Base-by-base conservation (phyloP, 495 filamentous ascomycete species). In the Podospora bellae-mahoneyi region DNA sequence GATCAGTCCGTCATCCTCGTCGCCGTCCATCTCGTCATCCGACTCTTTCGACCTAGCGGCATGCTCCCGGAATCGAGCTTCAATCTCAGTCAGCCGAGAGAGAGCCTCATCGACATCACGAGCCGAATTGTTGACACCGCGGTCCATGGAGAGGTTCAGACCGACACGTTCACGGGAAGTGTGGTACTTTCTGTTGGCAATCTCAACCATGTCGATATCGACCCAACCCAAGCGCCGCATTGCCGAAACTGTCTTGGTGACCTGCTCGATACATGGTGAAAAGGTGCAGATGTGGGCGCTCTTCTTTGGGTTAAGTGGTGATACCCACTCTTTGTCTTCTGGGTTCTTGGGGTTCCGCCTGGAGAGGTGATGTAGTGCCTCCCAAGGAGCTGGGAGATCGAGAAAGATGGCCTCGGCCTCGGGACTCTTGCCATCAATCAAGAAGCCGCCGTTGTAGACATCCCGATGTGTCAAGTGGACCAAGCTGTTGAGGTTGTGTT, bases 211-310 rank as follows among this genome's bases (percentile, higher is more conserved):
- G 56, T 89, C 86, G 72, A 98, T 93, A 57, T 92, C 87, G n/a
- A 94, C 82, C 96, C 95, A 99, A 66, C 90, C 91, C 3, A 91
- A 80, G 32, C 88, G 83, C 55, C 93, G 90, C 74, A 99, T 84
- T 1, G 85, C 82, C 56, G 90, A 87, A 62, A 97, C 87, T 0
- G 96, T 97, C 53, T 87, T 85, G 34, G 90, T 90, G 9, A 94
- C 94, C 78, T 99, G 95, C 79, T 99, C 95, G 72, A 99, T 93
- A 77, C 95, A 99, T 0, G 95, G 95, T 7, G 90, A 93, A 81
- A 99, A 99, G 2, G 94, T 94, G 79, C 95, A 99, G 68, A 99
- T 81, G 68, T 92, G 84, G 20, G 87, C 85, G 2, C 91, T 79
- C 30, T 84, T 79, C 5, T 81, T 81, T 0, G 91, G 87, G 68